Conservation (phyloP, 306 rosid genomes). For the Benincasa hispida region DNA sequence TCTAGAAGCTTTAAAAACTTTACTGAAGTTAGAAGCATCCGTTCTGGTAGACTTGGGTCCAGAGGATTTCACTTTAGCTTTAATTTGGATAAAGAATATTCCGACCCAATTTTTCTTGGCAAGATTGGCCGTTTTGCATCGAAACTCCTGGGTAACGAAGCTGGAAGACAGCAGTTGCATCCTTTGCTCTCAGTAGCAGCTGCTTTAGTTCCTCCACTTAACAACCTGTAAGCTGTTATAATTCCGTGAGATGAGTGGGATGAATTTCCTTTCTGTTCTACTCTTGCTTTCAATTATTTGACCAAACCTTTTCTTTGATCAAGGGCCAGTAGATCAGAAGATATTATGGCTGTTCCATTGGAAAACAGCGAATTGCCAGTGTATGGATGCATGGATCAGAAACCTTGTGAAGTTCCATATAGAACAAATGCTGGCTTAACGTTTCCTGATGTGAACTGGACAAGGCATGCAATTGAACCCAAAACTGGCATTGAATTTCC, state of each 20-base stretch:
- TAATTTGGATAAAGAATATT: slow-evolving; percentile 25
- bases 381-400: slow-evolving; percentile 30
- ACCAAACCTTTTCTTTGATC: slow-evolving; percentile 9
- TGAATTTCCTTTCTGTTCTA: neutral
- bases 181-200: slow-evolving; percentile 59
- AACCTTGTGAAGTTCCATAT: slow-evolving; percentile 44
- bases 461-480: slow-evolving; percentile 59
- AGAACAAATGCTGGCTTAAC: slow-evolving; percentile 34
- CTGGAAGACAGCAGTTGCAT: slow-evolving; percentile 31
- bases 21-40: slow-evolving; percentile 29
- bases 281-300: neutral
- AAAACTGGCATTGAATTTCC: slow-evolving; percentile 94
- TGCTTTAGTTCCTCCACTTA: slow-evolving; percentile 64
- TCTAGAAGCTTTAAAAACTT: slow-evolving; percentile 17
- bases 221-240: slow-evolving; percentile 44
- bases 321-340: slow-evolving; percentile 49
- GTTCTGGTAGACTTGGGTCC: slow-evolving; percentile 24
- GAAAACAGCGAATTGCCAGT: slow-evolving; percentile 36
- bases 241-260: slow-evolving; percentile 8
- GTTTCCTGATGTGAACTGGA: slow-evolving; percentile 34
- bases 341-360: slow-evolving; percentile 39
- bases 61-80: slow-evolving; percentile 33
- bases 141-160: slow-evolving; percentile 42
- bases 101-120: slow-evolving; percentile 18
- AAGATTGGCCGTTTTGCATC: slow-evolving; percentile 38